A percentile compares a stretch with the other conserved stretches of the same genome.
phyloP scores from a whole-genome alignment of 352 stramenopile genomes.

The Phytophthora pisi region DNA sequence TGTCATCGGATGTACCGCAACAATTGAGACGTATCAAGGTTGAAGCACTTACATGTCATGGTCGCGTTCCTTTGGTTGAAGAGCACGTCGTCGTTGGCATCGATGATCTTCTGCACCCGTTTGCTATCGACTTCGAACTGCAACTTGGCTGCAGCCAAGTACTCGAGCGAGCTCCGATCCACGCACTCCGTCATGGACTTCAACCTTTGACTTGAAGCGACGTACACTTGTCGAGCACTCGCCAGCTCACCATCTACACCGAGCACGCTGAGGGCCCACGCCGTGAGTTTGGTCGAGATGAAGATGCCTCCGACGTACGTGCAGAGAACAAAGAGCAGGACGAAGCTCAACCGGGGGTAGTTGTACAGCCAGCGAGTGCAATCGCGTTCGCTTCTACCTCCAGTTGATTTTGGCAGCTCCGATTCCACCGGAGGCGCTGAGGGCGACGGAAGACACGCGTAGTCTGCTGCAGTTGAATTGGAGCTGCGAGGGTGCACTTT shows the following conservation, averaged over 20 bases:
- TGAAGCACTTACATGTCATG: conserved; percentile 31
- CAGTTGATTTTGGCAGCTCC: conserved; percentile 3
- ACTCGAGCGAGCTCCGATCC: conserved; percentile 30
- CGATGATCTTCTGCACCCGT: conserved; percentile 33
- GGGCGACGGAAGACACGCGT: conserved; percentile 28
- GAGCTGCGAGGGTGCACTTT: conserved; percentile 30
- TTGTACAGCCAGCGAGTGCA: conserved; percentile 36
- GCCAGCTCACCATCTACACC: conserved; percentile 38
- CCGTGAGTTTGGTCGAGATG: conserved; percentile 43
- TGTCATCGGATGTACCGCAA: background rate
- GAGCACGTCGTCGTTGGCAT: conserved; percentile 34
- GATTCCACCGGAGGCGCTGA: conserved; percentile 7
- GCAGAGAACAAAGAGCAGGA: conserved; percentile 54
- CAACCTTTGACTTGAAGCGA: conserved; percentile 37
- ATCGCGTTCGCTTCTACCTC: background rate
- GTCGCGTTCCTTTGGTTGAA: conserved; percentile 20
- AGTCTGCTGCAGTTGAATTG: conserved; percentile 14
- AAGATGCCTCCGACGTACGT: conserved; percentile 50
- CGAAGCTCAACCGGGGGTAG: conserved; percentile 57
- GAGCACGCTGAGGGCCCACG: conserved; percentile 34
- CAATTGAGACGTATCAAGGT: background rate
- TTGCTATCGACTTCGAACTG: conserved; percentile 35
- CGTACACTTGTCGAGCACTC: conserved; percentile 36
- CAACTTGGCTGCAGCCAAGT: conserved; percentile 32
- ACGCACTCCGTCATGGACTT: conserved; percentile 45